Base-by-base conservation (phyloP, 441 rosid genomes). In the Euphorbia celastroides region DNA sequence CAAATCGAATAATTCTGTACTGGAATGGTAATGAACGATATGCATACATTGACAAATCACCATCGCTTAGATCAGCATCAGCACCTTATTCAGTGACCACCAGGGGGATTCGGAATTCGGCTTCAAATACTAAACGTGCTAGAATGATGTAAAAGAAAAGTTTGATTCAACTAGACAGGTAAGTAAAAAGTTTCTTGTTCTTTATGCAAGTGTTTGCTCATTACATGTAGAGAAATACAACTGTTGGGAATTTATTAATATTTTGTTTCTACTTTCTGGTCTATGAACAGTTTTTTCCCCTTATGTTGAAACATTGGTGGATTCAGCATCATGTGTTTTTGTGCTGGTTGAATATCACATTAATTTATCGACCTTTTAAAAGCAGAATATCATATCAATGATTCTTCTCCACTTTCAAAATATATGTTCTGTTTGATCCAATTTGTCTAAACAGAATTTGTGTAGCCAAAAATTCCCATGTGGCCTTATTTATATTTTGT, bases 1-100 rank as follows among this genome's bases (percentile, higher is more conserved):
- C 97, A 9, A 88, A 88, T 75, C 81, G 97, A 74, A 66, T 91
- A 38, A 87, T 89, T 80, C 64, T 94, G 66, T 86, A 86, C 74
- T 93, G 99, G 97, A 88, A 88, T 62, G 89, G 88, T 55, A 81
- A 91, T 62, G 93, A 93, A 57, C 81, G 96, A 42, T 80, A 73
- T 28, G 97, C 96, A 5, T 79, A 88, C 58, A 84, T 91, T 3
- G 96, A 89, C 74, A 91, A 93, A 80, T 91, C 99, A 7, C 97
- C 97, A 51, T 86, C 89, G 41, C 97, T 91, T 61, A 80, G 73
- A 65, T 84, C 93, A 60, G 90, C 95, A 42, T 81, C 96, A 7
- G 89, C 97, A 19, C 76, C 99, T 2, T 94, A 88, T 77, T 82
- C 87, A 28, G 85, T 94, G 32, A 86, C 87, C 32, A 63, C 74